Evolutionary conservation across 1,284 basidiomycete genomes (phyloP), one percentile per base, ranked within the genome.

Genomic region (Cryptococcus wingfieldii): DNA sequence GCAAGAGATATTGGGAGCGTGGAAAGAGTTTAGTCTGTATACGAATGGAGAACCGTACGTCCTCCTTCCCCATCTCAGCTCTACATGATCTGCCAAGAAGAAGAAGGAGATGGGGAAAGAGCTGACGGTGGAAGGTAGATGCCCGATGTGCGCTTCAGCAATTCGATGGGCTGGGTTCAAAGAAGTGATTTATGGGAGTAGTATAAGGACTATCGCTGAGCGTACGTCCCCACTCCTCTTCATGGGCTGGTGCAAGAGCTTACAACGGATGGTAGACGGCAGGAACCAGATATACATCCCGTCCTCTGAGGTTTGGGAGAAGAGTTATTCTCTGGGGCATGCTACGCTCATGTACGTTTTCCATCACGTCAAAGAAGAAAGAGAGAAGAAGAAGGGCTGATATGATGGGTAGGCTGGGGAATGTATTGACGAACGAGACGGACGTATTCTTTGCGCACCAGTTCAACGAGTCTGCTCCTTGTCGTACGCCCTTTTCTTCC

Each of bases 31-130:
- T 38, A 60, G 56, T 18, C 42, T 68, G 56, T 68, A 68, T 47
- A 68, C 66, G 34, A 68, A 68, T 55, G 66, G 66, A 18, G 66
- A 68, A 53, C 66, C 64, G 55, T 66, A 55, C 55, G 61, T 63
- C 10, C 41, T 44, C 43, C 6, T n/a, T 43, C 12, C n/a, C 31
- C 19, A 38, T 5, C 48, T 38, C 5, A 18, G 12, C 31, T 34
- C 23, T 23, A 23, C 14, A 18, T 5, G 23, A 23, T 31, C 38
- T 25, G 12, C 6, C 28, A 38, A 18, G 38, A 9, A 42, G 19
- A 23, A 23, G 23, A 23, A 23, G 23, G 23, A 23, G 23, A 23
- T 16, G 13, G 10, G 10, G 10, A 18, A 14, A 47, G 31, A 39
- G 43, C 42, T 48, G 47, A 54, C 38, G 12, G 12, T 13, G 10